A percentile compares a stretch with the other conserved stretches of the same genome.
phyloP scores from a whole-genome alignment of 2,329 filamentous ascomycete genomes.

The Colletotrichum tropicicola region DNA sequence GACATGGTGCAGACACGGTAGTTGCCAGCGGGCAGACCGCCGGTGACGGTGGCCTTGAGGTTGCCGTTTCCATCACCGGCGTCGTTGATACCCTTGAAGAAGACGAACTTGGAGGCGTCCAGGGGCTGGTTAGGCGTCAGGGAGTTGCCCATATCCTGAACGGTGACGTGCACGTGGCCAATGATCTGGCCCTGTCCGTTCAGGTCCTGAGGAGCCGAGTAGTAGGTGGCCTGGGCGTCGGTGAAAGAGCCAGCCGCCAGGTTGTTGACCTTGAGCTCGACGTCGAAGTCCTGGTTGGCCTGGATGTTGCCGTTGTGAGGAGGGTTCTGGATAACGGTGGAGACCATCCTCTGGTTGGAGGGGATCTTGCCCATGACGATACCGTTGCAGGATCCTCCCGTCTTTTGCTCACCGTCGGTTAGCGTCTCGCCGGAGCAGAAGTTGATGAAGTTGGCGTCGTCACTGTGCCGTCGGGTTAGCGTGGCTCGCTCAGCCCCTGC shows the following conservation, averaged over 20 bases:
- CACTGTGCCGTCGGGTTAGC: conserved; percentile 45
- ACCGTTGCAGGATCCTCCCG: conserved; percentile 70
- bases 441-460: conserved; percentile 70
- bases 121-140: conserved; percentile 61
- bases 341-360: conserved; percentile 63
- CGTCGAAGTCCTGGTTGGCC: conserved; percentile 59
- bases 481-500: too few species aligned
- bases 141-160: conserved; percentile 62
- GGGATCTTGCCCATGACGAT: conserved; percentile 71
- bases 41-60: conserved; percentile 61
- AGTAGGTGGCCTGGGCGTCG: conserved; percentile 68
- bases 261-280: conserved; percentile 62
- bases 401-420: conserved; percentile 69
- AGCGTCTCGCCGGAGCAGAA: conserved; percentile 63
- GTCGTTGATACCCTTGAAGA: conserved; percentile 76
- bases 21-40: conserved; percentile 68
- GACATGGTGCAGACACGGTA: conserved; percentile 74
- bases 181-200: conserved; percentile 58
- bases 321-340: conserved; percentile 62
- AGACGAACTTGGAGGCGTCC: conserved; percentile 63
- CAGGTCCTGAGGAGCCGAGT: conserved; percentile 65
- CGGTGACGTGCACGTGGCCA: conserved; percentile 67
- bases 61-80: conserved; percentile 64
- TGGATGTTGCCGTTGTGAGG: conserved; percentile 58
- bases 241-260: conserved; percentile 68